Evolutionary conservation across 1,284 basidiomycete genomes (phyloP).

Genomic region (Heliocybe sulcata): DNA sequence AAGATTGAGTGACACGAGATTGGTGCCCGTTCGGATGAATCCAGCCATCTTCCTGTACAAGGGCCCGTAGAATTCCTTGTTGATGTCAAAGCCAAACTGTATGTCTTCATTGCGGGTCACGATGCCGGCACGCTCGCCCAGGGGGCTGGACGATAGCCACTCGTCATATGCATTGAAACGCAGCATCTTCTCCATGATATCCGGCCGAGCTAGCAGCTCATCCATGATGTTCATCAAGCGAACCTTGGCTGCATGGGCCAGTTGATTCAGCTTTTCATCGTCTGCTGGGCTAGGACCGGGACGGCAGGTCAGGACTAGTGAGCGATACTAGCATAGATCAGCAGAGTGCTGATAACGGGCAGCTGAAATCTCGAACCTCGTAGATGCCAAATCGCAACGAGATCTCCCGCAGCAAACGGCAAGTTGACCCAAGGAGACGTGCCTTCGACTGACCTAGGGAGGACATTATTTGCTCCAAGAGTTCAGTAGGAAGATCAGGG

Average conservation of each 20-base stretch:
- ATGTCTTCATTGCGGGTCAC: neutral
- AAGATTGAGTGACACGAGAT: neutral
- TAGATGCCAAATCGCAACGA: neutral
- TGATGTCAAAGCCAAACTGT: neutral
- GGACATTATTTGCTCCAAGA: neutral
- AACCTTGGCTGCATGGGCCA: neutral
- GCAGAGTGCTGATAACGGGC: neutral
- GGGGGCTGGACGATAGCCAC: neutral
- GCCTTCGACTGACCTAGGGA: neutral
- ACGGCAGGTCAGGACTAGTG: neutral
- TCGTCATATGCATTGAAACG: neutral
- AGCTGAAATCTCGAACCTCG: neutral
- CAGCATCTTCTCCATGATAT: neutral
- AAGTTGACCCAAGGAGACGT: neutral
- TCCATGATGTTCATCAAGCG: neutral
- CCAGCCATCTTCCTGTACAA: neutral
- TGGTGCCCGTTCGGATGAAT: neutral
- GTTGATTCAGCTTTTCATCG: neutral
- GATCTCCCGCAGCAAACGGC: neutral
- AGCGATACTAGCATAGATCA: neutral
- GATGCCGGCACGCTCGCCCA: neutral
- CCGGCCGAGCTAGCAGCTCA: neutral
- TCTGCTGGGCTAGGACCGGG: neutral
- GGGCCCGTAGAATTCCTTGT: neutral
- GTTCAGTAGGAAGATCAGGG: neutral